A percentile compares a stretch with the other conserved stretches of the same genome.
Evolutionary conservation across 768 basidiomycete genomes (phyloP).

Genomic region (Cystobasidium ongulense): DNA sequence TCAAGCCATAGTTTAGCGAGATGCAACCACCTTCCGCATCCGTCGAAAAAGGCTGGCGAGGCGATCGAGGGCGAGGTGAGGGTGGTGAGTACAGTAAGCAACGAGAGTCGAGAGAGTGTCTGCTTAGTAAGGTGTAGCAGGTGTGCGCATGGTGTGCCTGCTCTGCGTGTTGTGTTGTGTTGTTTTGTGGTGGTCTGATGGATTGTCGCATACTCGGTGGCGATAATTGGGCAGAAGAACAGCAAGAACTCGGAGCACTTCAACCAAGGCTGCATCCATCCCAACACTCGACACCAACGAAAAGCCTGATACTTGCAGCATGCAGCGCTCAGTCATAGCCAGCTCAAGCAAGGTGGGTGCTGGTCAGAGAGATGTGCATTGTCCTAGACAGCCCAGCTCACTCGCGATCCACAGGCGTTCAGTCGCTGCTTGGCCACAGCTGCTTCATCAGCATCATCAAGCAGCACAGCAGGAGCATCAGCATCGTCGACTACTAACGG

Average conservation of each 20-base stretch:
- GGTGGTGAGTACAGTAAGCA: no score
- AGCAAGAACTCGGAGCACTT: not conserved
- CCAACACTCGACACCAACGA: not conserved
- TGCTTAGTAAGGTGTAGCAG: not conserved
- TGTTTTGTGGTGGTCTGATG: no score
- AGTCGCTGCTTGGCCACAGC: not conserved
- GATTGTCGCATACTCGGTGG: not conserved
- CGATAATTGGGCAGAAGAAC: not conserved
- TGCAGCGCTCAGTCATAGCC: conserved; percentile 13
- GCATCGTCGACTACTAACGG: not conserved
- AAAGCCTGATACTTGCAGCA: not conserved
- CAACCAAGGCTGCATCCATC: not conserved
- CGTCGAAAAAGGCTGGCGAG: not conserved
- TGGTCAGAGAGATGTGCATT: not conserved
- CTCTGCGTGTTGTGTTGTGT: not conserved
- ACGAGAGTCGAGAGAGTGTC: no score
- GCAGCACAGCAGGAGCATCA: not conserved
- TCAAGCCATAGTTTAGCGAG: not conserved
- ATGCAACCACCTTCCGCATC: not conserved
- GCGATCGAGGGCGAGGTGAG: not conserved
- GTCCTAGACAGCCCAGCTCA: not conserved
- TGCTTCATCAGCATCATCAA: not conserved
- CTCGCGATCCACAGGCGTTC: conserved; percentile 6
- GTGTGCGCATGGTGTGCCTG: not conserved
- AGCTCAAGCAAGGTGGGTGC: conserved; percentile 9